Base-by-base conservation (phyloP, 179 eudicot species). In the Beta corolliflora region DNA sequence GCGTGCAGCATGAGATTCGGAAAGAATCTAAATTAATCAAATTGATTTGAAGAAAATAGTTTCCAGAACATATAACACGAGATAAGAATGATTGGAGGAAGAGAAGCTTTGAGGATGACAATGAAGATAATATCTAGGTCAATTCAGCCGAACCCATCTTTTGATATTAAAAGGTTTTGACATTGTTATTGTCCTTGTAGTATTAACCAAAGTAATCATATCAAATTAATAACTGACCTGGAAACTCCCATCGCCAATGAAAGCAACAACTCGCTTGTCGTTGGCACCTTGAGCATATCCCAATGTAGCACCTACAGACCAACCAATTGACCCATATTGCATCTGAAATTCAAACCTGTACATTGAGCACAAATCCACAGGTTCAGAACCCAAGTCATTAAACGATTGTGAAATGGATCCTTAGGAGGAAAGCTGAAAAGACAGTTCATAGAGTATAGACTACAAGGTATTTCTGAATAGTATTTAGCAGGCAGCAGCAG, bases 251-350 rank as follows among this genome's bases (percentile, higher is more conserved):
- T 93, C 95, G 59, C 97, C 95, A 67, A 91, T 91, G 89, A 91
- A 93, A 80, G 97, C 87, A 83, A 93, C 87, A 44, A 93, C 91
- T 23, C 97, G 90, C 77, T 91, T 91, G 69, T 89, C 88, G 82
- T 87, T 85, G 11, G 92, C 93, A 64, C 93, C 97, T 84, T 90
- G 97, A 75, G 97, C 95, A 84, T 93, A 93, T n/a, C 97, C 97
- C 70, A 93, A 84, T 31, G 97, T 90, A 48, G 97, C 95, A 81
- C 97, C 97, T 15, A 93, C 95, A 0, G 97, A 90, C 95, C 97
- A 93, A 59, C 95, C 97, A n/a, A 91, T 91, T 2, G 97, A 93
- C 67, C 97, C 97, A 82, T 90, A 93, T 45, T 93, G 97, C 97
- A 93, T 92, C 81, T 93, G 97, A 81, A 93, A 93, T 72, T 93